These are phyloP conservation scores for Pichia sp. DNA, from an alignment of 1,139 yeast species.

Conservation along the genomic window DNA sequence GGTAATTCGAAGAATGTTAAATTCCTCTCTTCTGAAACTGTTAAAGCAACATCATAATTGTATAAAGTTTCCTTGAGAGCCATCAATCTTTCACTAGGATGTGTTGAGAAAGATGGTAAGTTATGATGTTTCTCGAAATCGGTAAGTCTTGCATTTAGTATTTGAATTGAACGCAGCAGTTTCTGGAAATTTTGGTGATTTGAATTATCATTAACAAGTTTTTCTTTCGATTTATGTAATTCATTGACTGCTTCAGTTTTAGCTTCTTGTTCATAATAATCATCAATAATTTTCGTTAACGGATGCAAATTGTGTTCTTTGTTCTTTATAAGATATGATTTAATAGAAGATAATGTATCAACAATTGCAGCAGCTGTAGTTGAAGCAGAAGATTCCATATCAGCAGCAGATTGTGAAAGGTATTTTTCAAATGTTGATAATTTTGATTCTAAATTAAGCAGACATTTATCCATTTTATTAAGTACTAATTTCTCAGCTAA, in stretches of 20 bases:
- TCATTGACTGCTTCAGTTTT: neutral
- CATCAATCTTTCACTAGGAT: constrained; percentile 36
- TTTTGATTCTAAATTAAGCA: constrained; percentile 47
- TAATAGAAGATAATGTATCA: constrained; percentile 25
- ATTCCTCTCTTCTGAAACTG: constrained; percentile 47
- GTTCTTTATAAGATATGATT: constrained; percentile 19
- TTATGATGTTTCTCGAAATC: constrained; percentile 22
- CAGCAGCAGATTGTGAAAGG: constrained; percentile 28
- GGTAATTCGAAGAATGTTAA: constrained; percentile 86
- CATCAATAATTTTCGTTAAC: constrained; percentile 45
- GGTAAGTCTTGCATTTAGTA: constrained; percentile 14
- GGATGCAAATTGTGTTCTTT: constrained; percentile 25
- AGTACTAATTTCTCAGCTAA: constrained; percentile 44
- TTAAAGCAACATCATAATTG: constrained; percentile 55
- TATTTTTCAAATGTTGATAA: constrained; percentile 46
- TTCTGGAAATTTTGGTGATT: neutral
- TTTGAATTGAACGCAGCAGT: constrained; percentile 8
- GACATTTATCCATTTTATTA: constrained; percentile 44
- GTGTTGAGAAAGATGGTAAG: constrained; percentile 16
- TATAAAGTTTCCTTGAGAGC: constrained; percentile 37
- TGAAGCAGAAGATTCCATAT: constrained; percentile 6
- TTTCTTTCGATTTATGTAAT: neutral
- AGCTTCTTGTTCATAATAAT: constrained; percentile 29
- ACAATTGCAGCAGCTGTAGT: constrained; percentile 22
- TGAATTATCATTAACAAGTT: neutral